Base-by-base conservation (phyloP, 257 asterid species). In the Primulina tabacum region DNA sequence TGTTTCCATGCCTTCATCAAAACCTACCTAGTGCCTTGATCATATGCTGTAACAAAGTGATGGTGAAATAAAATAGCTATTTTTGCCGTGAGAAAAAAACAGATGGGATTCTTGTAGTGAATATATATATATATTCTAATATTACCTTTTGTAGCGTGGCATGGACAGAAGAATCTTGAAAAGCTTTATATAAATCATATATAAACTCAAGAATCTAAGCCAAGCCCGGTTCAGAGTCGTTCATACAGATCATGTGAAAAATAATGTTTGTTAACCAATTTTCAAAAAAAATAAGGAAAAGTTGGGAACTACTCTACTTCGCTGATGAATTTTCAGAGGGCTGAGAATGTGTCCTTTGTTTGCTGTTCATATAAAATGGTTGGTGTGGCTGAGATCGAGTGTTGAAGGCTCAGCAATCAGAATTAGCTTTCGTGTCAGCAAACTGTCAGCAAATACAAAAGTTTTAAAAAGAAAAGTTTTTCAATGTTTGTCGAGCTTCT, bases 1-100 rank as follows among this genome's bases (percentile, higher is more conserved):
- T 43, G 84, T 82, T 58, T 79, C 94, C 97, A 90, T 88, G 59
- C 7, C 60, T 24, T 47, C 56, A 47, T 47, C 20, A 47, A 16
- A 47, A 0, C 26, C 26, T 0, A 47, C 56, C 20, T 47, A 47
- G 56, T 47, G 16, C 18, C 53, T 43, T 12, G 53, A 43, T 43
- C 53, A 43, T 43, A 10, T 16, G 56, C 20, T 47, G 20, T 17
- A 62, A 30, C 50, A 64, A 21, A 17, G 11, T 52, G n/a, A 3
- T 5, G 21, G 33, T 17, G 6, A 29, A 64, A 37, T 24, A 20
- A 60, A 14, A 11, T 34, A 60, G 37, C 29, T 14, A 20, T 24
- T 3, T 21, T 67, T 43, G 17, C 5, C n/a, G 52, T 40, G 32
- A 38, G 33, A 50, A 65, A 26, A 29, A 38, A 77, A 68, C 58